These are phyloP conservation scores for Micractinium conductrix DNA, from an alignment of 139 green algal species.

Conservation along the genomic window DNA sequence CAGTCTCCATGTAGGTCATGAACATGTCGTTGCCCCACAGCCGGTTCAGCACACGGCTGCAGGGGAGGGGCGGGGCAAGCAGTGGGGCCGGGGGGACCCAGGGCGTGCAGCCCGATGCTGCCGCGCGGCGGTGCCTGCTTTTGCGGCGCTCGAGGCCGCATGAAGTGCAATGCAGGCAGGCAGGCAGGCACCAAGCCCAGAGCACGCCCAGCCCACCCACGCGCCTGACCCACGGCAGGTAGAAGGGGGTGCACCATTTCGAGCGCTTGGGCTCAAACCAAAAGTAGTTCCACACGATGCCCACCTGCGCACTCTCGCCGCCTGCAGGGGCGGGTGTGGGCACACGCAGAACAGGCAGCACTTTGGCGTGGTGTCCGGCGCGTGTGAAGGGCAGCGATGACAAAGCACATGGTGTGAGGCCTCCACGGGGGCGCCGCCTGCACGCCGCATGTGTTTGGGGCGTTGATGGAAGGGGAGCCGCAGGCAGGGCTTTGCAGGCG, in stretches of 20 bases:
- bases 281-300: slow-evolving; percentile 72
- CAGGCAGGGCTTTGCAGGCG: too few species aligned
- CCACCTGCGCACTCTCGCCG: slow-evolving; percentile 40
- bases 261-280: slow-evolving; percentile 51
- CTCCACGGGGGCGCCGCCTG: too few species aligned
- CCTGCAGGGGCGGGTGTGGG: slow-evolving; percentile 31
- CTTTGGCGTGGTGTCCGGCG: too few species aligned
- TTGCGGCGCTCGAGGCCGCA: neutral
- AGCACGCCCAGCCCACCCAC: neutral
- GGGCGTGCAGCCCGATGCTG: too few species aligned
- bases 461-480: too few species aligned
- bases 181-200: neutral
- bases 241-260: slow-evolving; percentile 20
- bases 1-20: slow-evolving; percentile 59
- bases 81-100: neutral
- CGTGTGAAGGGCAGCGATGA: too few species aligned
- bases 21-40: slow-evolving; percentile 63
- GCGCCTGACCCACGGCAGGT: slow-evolving; percentile 37
- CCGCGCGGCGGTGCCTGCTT: too few species aligned
- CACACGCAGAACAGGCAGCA: neutral
- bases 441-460: too few species aligned
- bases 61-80: neutral
- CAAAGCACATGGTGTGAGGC: too few species aligned
- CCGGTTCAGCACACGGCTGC: slow-evolving; percentile 43
- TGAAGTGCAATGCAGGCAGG: neutral